Evolutionary conservation across 345 rosid genomes (phyloP), one percentile per base, ranked within the genome.

Genomic region (Pugionium dolabratum): DNA sequence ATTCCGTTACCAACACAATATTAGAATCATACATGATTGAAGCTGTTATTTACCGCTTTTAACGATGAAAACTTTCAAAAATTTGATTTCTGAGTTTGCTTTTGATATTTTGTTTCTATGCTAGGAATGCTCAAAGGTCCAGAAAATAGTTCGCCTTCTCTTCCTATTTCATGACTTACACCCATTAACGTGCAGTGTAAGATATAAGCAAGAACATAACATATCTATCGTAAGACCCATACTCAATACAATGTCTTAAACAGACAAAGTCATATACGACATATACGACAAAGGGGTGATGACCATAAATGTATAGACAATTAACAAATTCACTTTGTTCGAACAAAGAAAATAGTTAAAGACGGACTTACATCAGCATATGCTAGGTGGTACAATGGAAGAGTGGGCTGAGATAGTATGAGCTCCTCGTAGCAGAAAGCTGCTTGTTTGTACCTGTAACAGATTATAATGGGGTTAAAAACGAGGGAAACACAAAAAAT

Each of bases 371-470:
- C 91, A 78, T 87, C 91, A 26, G 94, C 96, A 73, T 84, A 93
- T 57, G 88, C 79, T 49, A 84, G 67, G 76, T 85, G 95, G 79
- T 81, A 78, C 30, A 84, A 75, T 0, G 96, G 85, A 76, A 84
- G 84, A 2, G 89, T 87, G 5, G 96, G 98, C 69, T 87, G 96
- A 55, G 85, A 77, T 70, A 95, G 44, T 66, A 95, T 80, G 62
- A 95, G 85, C 79, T 95, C 99, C 81, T 95, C 99, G 59, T 89
- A 91, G 86, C 99, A 95, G 79, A 95, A 95, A 25, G 91, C 95
- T 18, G 99, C 96, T 82, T 95, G 99, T 80, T 95, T 95, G 80
- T 87, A 91, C 99, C 99, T 95, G 79, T 82, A 64, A 42, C 57
- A 45, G 56, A 63, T 25, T 10, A 64, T 18, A 35, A 49, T 35